Conservation (phyloP, 139 green algal species). For the Klebsormidium nitens region DNA sequence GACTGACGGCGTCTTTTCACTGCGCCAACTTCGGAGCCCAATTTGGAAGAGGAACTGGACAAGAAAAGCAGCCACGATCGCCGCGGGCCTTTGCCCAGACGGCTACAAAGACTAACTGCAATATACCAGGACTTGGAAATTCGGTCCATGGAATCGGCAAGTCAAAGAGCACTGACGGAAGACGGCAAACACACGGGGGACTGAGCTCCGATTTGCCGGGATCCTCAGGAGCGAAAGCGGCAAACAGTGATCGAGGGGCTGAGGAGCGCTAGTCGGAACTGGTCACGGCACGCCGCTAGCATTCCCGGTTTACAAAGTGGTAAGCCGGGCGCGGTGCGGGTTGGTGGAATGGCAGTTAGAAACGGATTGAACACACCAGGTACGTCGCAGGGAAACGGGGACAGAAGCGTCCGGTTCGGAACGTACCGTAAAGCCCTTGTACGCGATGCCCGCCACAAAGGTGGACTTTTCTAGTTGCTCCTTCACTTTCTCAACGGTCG, state of each 20-base stretch:
- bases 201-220: too few relatives aligned
- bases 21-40: too few relatives aligned
- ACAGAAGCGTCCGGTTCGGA: background rate
- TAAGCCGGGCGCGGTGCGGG: background rate
- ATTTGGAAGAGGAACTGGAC: too few relatives aligned
- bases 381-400: background rate
- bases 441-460: conserved; percentile 27
- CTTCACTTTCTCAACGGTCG: conserved; percentile 30
- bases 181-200: too few relatives aligned
- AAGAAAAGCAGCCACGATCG: too few relatives aligned
- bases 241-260: background rate
- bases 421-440: conserved; percentile 26
- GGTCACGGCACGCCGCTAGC: background rate
- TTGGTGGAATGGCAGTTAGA: background rate
- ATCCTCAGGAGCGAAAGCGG: too few relatives aligned
- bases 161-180: too few relatives aligned
- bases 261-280: background rate
- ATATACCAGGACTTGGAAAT: too few relatives aligned
- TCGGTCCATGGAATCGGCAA: too few relatives aligned
- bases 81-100: too few relatives aligned
- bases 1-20: too few relatives aligned
- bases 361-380: background rate
- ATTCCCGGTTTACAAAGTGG: background rate
- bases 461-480: conserved; percentile 23
- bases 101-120: too few relatives aligned